Percentiles rank a stretch among this genome's conserved stretches.
These are phyloP conservation scores for Clonostachys rosea DNA, from an alignment of 2,329 filamentous ascomycete genomes.

Conservation along the genomic window DNA sequence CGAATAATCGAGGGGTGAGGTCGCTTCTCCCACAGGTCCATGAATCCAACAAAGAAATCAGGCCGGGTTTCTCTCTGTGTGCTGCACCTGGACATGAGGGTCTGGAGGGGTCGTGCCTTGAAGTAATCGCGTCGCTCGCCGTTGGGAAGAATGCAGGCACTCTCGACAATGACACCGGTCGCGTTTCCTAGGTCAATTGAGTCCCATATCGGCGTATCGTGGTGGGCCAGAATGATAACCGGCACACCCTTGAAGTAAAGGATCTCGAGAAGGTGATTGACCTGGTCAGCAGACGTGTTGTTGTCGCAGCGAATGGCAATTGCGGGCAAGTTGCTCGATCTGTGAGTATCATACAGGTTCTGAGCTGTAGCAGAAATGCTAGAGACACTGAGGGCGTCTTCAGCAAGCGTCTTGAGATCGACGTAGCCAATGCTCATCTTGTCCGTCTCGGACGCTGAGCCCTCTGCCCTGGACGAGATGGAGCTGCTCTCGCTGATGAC, in stretches of 20 bases:
- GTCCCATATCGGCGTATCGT: conserved; percentile 9
- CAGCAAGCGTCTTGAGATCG: conserved; percentile 7
- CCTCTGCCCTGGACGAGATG: not conserved
- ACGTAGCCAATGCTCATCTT: conserved; percentile 7
- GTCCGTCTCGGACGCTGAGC: not conserved
- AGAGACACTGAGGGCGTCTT: not conserved
- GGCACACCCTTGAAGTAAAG: conserved; percentile 4
- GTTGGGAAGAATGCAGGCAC: conserved; percentile 30
- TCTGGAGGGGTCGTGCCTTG: conserved; percentile 25
- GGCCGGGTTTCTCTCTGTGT: conserved; percentile 20
- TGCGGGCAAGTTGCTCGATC: conserved; percentile 7
- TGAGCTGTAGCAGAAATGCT: conserved; percentile 3
- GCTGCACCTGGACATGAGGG: conserved; percentile 17
- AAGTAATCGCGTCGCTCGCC: conserved; percentile 37
- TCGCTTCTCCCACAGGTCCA: conserved; percentile 22
- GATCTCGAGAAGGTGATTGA: conserved; percentile 3
- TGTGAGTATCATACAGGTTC: conserved; percentile 5
- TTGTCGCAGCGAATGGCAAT: conserved; percentile 7
- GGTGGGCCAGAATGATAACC: conserved; percentile 12
- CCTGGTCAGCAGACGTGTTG: not conserved
- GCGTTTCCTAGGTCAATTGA: conserved; percentile 20
- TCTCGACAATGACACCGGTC: conserved; percentile 31
- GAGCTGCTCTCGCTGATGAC: not conserved
- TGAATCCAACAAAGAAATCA: conserved; percentile 28
- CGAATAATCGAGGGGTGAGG: conserved; percentile 24